Percentiles rank a stretch among this genome's conserved stretches.
Conservation (phyloP, 495 filamentous ascomycete species). For the Daldinia grandis region DNA sequence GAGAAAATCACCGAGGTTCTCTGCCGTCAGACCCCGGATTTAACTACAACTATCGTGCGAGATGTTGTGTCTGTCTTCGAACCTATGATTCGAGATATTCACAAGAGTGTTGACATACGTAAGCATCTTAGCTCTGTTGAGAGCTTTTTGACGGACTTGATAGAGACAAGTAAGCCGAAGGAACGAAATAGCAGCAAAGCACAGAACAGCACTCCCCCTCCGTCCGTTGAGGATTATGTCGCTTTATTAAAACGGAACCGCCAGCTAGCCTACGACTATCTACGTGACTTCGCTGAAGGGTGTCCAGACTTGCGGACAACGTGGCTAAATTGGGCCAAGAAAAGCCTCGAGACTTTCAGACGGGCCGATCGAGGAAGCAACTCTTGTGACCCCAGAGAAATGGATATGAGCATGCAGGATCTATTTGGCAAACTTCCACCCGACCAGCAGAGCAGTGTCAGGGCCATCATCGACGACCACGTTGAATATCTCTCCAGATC, state of each 20-base stretch:
- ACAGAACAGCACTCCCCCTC: constrained; percentile 34
- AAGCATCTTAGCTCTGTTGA: constrained; percentile 65
- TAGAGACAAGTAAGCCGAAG: constrained; percentile 54
- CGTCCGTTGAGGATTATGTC: constrained; percentile 70
- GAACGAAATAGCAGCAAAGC: constrained; percentile 19
- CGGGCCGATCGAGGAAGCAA: constrained; percentile 6
- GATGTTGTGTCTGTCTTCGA: constrained; percentile 67
- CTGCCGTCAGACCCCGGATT: constrained; percentile 66
- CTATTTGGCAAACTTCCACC: constrained; percentile 57
- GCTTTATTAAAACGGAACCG: constrained; percentile 63
- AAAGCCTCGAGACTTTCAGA: constrained; percentile 45
- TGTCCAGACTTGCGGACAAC: constrained; percentile 63
- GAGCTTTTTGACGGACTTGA: constrained; percentile 67
- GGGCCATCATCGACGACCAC: constrained; percentile 59
- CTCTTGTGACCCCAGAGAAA: constrained; percentile 49
- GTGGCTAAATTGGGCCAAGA: constrained; percentile 59
- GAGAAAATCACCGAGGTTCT: constrained; percentile 65
- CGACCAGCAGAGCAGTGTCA: constrained; percentile 46
- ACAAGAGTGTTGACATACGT: constrained; percentile 70
- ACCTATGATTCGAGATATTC: constrained; percentile 69
- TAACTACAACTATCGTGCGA: constrained; percentile 65
- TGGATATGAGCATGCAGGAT: constrained; percentile 54
- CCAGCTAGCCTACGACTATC: constrained; percentile 63
- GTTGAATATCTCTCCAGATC: constrained; percentile 61
- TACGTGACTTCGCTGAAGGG: constrained; percentile 68